Base-by-base conservation (phyloP, 768 basidiomycete genomes). In the Serendipita sp. region DNA sequence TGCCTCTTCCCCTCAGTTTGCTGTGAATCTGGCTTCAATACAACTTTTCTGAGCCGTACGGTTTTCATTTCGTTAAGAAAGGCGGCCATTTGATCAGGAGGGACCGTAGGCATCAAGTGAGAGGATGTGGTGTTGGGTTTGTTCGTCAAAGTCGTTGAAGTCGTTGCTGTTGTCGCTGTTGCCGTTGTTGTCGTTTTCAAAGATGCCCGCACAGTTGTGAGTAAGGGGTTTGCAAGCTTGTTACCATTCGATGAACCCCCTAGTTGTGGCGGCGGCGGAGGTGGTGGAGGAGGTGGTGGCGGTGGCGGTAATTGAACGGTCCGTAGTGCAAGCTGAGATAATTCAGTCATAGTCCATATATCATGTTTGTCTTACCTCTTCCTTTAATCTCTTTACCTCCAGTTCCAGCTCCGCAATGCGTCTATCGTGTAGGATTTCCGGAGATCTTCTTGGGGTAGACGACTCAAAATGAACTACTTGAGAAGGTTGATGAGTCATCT, bases 61-160 rank as follows among this genome's bases (percentile, higher is more conserved):
- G 80, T 84, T 75, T 88, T 90, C 78, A 90, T 82, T 70, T 90
- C 88, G 3, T 74, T 82, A 65, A 90, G 71, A 68, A 90, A 90
- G 1, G 84, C 86, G 0, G 84, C 85, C 85, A 90, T 88, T 70
- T 90, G 86, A 65, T 90, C 88, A 1, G 84, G 78, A 0, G 86
- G 79, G 9, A 90, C 76, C n/a, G 67, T 85, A 86, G 43, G 31
- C 41, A 26, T 48, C 43, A 61, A 16, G 11, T 13, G n/a, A 26
- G 41, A 48, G 14, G 38, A 14, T 7, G 38, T 14, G 14, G 38
- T 5, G 48, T 51, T 9, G 24, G 48, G 14, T 17, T 9, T 11
- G 14, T 9, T 51, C 9, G 56, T 11, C 11, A 2, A 7, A 60
- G n/a, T 41, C 61, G 88, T 88, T 0, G 86, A 83, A 0, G 81